A percentile compares a stretch with the other conserved stretches of the same genome.
phyloP scores from a whole-genome alignment of 2,329 filamentous ascomycete species.

The Pseudogymnoascus sp. region DNA sequence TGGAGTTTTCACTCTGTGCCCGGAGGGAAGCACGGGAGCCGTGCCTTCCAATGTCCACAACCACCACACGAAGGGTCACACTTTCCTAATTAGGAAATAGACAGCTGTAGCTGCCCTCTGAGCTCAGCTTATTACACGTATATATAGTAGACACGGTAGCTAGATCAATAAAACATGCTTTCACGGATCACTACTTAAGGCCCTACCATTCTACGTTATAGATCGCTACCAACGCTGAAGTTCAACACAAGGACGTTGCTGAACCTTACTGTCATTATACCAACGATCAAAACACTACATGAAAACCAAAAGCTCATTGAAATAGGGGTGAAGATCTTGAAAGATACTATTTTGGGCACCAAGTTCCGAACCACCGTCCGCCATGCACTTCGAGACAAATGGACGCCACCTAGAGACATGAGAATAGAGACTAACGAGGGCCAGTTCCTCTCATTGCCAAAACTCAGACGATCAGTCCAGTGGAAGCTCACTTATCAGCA shows the following conservation, averaged over 20 bases:
- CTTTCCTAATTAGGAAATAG: too few relatives aligned
- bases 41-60: too few relatives aligned
- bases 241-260: not conserved
- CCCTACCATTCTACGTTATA: too few relatives aligned
- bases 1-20: too few relatives aligned
- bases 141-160: too few relatives aligned
- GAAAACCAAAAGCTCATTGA: not conserved
- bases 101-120: too few relatives aligned
- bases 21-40: too few relatives aligned
- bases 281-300: not conserved
- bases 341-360: not conserved
- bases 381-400: not conserved
- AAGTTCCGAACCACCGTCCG: not conserved
- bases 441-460: not conserved
- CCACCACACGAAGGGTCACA: too few relatives aligned
- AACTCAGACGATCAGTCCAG: not conserved
- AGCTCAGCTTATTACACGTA: too few relatives aligned
- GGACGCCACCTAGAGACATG: not conserved
- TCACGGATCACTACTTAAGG: too few relatives aligned
- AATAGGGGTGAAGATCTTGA: not conserved
- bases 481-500: constrained; percentile 10
- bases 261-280: not conserved
- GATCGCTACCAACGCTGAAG: too few relatives aligned
- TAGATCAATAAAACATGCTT: too few relatives aligned
- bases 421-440: not conserved